Evolutionary conservation across 768 basidiomycete genomes (phyloP).

Genomic region (Melanogaster broomeanus): DNA sequence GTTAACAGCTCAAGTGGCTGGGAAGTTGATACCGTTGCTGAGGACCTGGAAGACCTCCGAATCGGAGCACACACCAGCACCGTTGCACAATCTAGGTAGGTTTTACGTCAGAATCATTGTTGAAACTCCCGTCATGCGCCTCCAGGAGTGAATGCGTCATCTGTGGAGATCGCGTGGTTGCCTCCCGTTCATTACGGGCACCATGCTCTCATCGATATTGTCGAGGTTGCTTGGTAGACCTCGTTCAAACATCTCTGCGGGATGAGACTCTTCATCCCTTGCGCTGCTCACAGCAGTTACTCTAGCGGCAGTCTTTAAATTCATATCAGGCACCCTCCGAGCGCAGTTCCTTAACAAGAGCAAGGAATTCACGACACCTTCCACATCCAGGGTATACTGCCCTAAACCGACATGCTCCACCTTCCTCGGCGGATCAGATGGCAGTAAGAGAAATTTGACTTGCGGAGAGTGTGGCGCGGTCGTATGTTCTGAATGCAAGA

Average conservation of each 20-base stretch:
- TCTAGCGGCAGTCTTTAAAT: constrained; percentile 20
- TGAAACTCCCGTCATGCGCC: background rate
- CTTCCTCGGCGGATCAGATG: constrained; percentile 48
- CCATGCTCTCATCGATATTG: constrained; percentile 53
- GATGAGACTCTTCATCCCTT: constrained; percentile 57
- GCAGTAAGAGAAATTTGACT: constrained; percentile 13
- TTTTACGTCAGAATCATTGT: background rate
- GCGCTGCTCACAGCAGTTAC: constrained; percentile 49
- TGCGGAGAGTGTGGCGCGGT: constrained; percentile 43
- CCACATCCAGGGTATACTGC: constrained; percentile 50
- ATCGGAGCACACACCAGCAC: background rate
- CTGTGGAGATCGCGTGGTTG: constrained; percentile 38
- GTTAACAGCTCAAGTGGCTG: background rate
- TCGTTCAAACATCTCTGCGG: constrained; percentile 42
- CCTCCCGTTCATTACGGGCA: constrained; percentile 32
- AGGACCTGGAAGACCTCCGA: background rate
- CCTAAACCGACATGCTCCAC: constrained; percentile 49
- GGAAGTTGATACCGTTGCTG: background rate
- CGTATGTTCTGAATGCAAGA: constrained; percentile 54
- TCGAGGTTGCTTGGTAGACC: constrained; percentile 40
- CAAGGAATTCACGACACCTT: constrained; percentile 45
- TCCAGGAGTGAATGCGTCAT: constrained; percentile 40
- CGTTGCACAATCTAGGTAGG: constrained; percentile 4
- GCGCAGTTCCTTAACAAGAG: constrained; percentile 42
- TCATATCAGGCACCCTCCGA: constrained; percentile 31